These are phyloP conservation scores for Ailanthus altissimus DNA, from an alignment of 345 rosid genomes.

Conservation along the genomic window DNA sequence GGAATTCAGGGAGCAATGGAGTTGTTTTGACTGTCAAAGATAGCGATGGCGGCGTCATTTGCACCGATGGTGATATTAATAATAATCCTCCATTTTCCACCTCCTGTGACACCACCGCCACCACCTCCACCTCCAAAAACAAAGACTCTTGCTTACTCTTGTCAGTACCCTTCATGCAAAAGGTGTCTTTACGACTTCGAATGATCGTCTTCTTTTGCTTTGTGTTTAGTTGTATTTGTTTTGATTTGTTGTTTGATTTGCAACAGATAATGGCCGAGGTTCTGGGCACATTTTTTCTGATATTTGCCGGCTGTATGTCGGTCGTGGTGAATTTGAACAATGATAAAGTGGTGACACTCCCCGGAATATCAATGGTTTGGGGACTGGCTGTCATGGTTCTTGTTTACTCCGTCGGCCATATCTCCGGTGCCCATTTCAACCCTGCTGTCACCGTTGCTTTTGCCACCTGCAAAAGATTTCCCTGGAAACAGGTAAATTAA, in stretches of 20 bases:
- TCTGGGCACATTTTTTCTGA: constrained; percentile 84
- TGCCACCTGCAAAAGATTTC: constrained; percentile 79
- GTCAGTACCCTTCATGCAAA: constrained; percentile 78
- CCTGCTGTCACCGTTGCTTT: constrained; percentile 95
- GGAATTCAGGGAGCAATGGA: constrained; percentile 31
- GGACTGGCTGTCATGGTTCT: constrained; percentile 89
- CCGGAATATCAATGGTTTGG: constrained; percentile 82
- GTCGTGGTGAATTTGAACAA: constrained; percentile 69
- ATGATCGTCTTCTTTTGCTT: not conserved
- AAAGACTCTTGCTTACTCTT: constrained; percentile 40
- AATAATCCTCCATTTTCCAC: constrained; percentile 19
- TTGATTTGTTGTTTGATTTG: not conserved
- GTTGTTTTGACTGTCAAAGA: constrained; percentile 58
- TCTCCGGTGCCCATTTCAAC: constrained; percentile 97
- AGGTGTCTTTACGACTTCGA: constrained; percentile 38
- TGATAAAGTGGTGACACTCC: constrained; percentile 65
- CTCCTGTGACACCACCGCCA: not conserved
- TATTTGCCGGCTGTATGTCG: constrained; percentile 83
- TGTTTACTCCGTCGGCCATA: constrained; percentile 84
- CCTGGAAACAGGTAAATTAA: constrained; percentile 61
- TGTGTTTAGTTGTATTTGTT: not conserved
- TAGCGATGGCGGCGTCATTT: constrained; percentile 17
- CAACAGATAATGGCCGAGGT: constrained; percentile 81
- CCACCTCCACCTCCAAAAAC: constrained; percentile 24
- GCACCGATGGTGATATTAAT: not conserved